Conservation (phyloP, 2,329 filamentous ascomycete species). For the Plenodomus biglobosus region DNA sequence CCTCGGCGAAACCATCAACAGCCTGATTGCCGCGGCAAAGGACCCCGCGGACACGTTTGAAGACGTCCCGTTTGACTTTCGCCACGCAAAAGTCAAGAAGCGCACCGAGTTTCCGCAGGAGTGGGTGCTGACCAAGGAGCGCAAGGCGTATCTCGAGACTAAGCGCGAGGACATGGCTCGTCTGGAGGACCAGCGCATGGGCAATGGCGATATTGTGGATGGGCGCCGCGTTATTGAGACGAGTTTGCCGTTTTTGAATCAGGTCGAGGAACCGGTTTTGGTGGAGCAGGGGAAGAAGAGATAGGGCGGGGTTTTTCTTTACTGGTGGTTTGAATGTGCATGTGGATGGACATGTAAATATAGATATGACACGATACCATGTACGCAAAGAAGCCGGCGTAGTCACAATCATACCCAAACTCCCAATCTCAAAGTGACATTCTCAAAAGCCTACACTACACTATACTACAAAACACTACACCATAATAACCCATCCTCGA, state of each 20-base stretch:
- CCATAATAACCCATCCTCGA: no score
- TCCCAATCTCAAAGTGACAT: no score
- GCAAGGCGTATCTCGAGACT: conserved; percentile 65
- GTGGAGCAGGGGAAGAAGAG: conserved; percentile 18
- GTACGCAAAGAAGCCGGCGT: no score
- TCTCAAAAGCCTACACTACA: no score
- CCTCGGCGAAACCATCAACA: conserved; percentile 74
- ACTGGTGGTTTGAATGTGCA: neutral
- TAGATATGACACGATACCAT: no score
- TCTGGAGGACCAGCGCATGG: conserved; percentile 57
- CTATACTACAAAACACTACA: no score
- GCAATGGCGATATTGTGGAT: conserved; percentile 60
- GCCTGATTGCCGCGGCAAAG: conserved; percentile 71
- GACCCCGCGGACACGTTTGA: conserved; percentile 79
- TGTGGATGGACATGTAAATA: neutral
- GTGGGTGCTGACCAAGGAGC: conserved; percentile 77
- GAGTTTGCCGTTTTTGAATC: conserved; percentile 27
- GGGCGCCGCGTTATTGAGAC: conserved; percentile 48
- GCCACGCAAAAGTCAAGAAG: conserved; percentile 73
- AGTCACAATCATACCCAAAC: no score
- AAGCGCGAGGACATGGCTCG: conserved; percentile 56
- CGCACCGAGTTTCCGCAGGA: conserved; percentile 74
- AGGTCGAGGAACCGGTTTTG: conserved; percentile 21
- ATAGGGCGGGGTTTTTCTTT: conserved; percentile 2
- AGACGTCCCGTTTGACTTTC: conserved; percentile 84